Evolutionary conservation across 257 asterid species (phyloP).

Genomic region (Fraxinus quadrangulata): DNA sequence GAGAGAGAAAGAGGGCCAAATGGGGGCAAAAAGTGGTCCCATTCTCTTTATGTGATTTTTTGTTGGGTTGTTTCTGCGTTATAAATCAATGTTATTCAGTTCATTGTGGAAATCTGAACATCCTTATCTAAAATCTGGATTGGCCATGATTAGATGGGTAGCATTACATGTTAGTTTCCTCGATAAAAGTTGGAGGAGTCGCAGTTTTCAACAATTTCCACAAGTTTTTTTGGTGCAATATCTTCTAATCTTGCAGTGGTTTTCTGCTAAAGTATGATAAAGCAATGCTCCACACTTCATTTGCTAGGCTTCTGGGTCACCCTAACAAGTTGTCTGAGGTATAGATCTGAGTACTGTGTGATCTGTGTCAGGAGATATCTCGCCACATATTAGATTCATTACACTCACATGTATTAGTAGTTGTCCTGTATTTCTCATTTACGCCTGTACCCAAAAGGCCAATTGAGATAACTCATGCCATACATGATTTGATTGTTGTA

Average conservation of each 20-base stretch:
- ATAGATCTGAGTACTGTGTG: conserved; percentile 5
- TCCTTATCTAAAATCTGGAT: neutral
- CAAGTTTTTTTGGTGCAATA: neutral
- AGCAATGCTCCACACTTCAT: conserved; percentile 85
- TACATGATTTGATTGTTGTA: neutral
- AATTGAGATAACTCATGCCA: neutral
- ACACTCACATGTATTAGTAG: neutral
- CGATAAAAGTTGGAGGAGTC: neutral
- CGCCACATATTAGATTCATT: too few relatives aligned
- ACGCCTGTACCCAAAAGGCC: neutral
- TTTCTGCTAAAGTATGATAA: conserved; percentile 62
- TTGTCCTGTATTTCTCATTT: neutral
- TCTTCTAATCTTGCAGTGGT: conserved; percentile 16
- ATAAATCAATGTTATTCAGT: too few relatives aligned
- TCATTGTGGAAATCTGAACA: neutral
- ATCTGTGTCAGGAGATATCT: too few relatives aligned
- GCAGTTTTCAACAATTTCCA: neutral
- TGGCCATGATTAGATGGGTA: neutral
- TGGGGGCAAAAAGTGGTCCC: too few relatives aligned
- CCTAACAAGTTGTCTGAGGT: conserved; percentile 73
- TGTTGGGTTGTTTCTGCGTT: too few relatives aligned
- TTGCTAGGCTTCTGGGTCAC: conserved; percentile 83
- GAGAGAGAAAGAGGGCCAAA: too few relatives aligned
- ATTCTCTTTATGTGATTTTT: too few relatives aligned
- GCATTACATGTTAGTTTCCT: neutral